Conservation (phyloP, 352 stramenopile species). For the Phytophthora europaea region DNA sequence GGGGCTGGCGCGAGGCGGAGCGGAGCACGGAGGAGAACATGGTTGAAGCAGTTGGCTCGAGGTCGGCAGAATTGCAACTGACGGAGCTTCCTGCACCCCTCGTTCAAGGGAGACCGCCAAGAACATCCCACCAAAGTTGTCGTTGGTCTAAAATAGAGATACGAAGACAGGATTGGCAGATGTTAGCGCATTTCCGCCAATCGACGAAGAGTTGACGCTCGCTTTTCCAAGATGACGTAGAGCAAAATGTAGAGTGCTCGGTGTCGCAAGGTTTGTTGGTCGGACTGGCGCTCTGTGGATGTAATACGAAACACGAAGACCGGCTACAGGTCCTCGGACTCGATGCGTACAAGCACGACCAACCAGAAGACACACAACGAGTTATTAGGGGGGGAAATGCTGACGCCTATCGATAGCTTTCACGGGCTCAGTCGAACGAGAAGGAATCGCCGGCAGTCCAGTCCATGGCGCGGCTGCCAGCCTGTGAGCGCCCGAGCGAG, state of each 20-base stretch:
- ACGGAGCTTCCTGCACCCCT: conserved; percentile 30
- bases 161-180: conserved; percentile 12
- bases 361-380: conserved; percentile 1
- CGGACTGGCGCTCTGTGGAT: not conserved
- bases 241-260: not conserved
- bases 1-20: conserved; percentile 25
- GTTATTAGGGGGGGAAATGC: conserved; percentile 11
- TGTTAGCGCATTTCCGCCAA: not conserved
- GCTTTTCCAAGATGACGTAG: no score
- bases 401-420: not conserved
- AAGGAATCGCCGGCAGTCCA: conserved; percentile 54
- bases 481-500: conserved; percentile 30
- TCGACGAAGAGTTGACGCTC: no score
- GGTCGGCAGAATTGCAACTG: conserved; percentile 24
- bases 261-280: not conserved
- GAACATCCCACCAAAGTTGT: conserved; percentile 10
- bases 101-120: conserved; percentile 22
- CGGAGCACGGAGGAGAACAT: conserved; percentile 48
- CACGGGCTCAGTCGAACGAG: conserved; percentile 45
- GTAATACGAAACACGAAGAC: not conserved
- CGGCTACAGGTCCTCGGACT: no score
- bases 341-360: not conserved
- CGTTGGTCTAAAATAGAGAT: conserved; percentile 2
- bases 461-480: conserved; percentile 17
- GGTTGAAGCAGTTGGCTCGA: conserved; percentile 7